phyloP scores from a whole-genome alignment of 176 grass and related monocot genomes.

The Cenchrus americanus region DNA sequence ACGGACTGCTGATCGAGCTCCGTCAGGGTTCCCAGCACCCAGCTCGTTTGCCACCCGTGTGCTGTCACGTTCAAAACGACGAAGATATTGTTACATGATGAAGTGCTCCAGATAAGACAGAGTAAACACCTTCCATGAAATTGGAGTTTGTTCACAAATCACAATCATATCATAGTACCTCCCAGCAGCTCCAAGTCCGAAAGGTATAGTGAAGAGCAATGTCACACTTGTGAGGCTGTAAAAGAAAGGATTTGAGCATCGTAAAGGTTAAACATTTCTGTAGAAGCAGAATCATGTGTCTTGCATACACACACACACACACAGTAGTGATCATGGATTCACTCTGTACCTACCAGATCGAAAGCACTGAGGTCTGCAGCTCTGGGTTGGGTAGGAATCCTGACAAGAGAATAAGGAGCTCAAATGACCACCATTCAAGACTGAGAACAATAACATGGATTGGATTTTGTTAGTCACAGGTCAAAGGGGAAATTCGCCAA shows the following conservation, averaged over 20 bases:
- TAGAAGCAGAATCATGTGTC: constrained; percentile 1
- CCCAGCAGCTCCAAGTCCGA: constrained; percentile 74
- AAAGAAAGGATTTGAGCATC: constrained; percentile 5
- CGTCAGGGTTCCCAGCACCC: constrained; percentile 78
- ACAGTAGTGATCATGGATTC: not conserved
- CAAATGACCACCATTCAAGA: constrained; percentile 96
- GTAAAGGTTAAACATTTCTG: not conserved
- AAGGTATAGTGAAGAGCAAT: constrained; percentile 64
- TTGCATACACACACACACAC: not conserved
- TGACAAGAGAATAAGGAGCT: constrained; percentile 81
- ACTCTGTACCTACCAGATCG: constrained; percentile 66
- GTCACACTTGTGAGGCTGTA: constrained; percentile 74
- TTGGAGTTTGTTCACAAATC: not conserved
- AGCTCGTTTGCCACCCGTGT: constrained; percentile 91
- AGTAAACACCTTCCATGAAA: not conserved
- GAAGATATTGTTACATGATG: not conserved
- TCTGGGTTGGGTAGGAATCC: constrained; percentile 80
- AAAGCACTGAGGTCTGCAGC: constrained; percentile 88
- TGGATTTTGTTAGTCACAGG: not conserved
- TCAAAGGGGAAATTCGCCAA: not conserved
- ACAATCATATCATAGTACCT: constrained; percentile 50
- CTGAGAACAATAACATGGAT: constrained; percentile 32
- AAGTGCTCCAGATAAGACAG: not conserved
- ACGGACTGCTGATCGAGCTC: constrained; percentile 64
- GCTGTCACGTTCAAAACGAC: constrained; percentile 30